phyloP scores from a whole-genome alignment of 2,329 filamentous ascomycete species.

The Corynespora cassiicola region DNA sequence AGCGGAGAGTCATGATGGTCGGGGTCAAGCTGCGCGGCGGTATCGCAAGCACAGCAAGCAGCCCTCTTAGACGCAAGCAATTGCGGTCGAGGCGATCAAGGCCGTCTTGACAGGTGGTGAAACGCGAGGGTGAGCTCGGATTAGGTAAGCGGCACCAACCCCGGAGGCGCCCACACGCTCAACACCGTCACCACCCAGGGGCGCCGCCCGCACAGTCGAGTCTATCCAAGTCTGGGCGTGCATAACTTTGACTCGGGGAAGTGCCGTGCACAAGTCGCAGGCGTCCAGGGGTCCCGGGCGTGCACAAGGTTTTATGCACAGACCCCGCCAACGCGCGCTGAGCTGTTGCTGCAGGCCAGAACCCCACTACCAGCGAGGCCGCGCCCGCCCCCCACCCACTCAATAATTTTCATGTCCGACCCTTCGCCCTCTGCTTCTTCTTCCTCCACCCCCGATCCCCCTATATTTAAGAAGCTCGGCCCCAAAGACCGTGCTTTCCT shows the following conservation, averaged over 20 bases:
- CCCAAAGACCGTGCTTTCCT: slow-evolving; percentile 56
- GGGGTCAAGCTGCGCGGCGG: no score
- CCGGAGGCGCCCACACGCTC: no score
- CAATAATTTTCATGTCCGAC: slow-evolving; percentile 33
- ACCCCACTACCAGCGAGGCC: slow-evolving; percentile 30
- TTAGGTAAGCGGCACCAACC: no score
- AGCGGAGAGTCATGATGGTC: slow-evolving; percentile 31
- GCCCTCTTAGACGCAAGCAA: not conserved
- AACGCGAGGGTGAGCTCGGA: slow-evolving; percentile 3
- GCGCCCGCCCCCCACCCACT: no score
- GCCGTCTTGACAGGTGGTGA: slow-evolving; percentile 5
- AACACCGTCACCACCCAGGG: no score
- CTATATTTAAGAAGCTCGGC: slow-evolving; percentile 55
- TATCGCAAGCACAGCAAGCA: no score
- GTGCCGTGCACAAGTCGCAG: no score
- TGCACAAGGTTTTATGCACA: slow-evolving; percentile 1
- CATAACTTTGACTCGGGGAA: no score
- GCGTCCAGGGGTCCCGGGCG: no score
- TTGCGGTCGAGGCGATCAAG: no score
- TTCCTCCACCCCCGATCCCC: slow-evolving; percentile 37
- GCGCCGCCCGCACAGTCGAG: no score
- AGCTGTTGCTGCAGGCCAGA: slow-evolving; percentile 5
- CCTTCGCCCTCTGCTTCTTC: slow-evolving; percentile 13
- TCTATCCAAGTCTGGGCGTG: no score
- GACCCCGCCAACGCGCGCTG: slow-evolving; percentile 1